phyloP scores from a whole-genome alignment of 352 stramenopile genomes.

The Blastocystis sp. region DNA sequence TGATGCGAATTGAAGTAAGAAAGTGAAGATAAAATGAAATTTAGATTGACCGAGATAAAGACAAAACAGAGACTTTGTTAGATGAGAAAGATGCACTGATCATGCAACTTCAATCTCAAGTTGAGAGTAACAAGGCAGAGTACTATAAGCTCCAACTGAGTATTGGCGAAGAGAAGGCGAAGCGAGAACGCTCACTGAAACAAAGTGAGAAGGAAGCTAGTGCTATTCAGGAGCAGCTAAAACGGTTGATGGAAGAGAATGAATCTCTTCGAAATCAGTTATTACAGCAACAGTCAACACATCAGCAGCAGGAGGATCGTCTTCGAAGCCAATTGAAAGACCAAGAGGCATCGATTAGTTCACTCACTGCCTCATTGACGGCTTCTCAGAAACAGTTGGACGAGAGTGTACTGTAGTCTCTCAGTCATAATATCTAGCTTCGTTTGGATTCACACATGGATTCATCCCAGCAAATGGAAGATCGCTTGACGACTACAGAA shows the following conservation, averaged over 20 bases:
- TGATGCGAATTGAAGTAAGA: conserved; percentile 27
- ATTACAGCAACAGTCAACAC: neutral
- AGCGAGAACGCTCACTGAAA: neutral
- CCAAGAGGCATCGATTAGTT: neutral
- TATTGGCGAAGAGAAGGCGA: conserved; percentile 19
- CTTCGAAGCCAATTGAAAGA: neutral
- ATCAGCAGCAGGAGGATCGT: neutral
- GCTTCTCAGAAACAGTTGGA: conserved; percentile 44
- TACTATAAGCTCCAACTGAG: conserved; percentile 18
- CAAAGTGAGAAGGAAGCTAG: conserved; percentile 25
- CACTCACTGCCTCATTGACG: neutral
- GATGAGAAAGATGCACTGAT: conserved; percentile 41
- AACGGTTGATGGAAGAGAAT: conserved; percentile 20
- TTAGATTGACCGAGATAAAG: conserved; percentile 12
- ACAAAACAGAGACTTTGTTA: conserved; percentile 25
- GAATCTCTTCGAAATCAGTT: neutral
- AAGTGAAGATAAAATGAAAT: neutral
- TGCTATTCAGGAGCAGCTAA: conserved; percentile 26
- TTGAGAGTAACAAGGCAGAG: conserved; percentile 40
- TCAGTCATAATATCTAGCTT: neutral
- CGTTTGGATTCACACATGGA: conserved; percentile 10
- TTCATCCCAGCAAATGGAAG: neutral
- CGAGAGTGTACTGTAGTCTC: neutral
- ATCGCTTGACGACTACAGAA: neutral
- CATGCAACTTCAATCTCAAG: conserved; percentile 10